Conservation (phyloP, 2,329 filamentous ascomycete genomes). For the Huntiella savannae region DNA sequence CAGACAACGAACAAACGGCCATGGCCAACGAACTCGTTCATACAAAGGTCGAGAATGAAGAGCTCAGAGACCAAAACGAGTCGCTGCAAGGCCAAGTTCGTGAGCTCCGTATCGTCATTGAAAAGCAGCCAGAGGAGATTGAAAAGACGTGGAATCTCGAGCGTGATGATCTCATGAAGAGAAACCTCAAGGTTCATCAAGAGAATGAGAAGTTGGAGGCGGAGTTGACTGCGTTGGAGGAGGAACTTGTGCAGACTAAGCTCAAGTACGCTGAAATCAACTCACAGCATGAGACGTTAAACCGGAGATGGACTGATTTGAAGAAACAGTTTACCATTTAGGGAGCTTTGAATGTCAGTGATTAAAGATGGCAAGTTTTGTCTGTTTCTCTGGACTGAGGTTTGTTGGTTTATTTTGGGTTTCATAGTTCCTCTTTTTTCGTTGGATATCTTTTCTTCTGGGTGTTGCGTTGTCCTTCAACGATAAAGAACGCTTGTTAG, state of each 20-base stretch:
- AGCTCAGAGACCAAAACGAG: conserved; percentile 77
- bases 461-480: not conserved
- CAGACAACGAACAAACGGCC: conserved; percentile 76
- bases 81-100: conserved; percentile 66
- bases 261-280: conserved; percentile 84
- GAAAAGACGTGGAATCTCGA: conserved; percentile 66
- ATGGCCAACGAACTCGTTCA: conserved; percentile 82
- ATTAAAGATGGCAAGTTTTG: not conserved
- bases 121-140: conserved; percentile 75
- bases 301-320: conserved; percentile 60
- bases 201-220: conserved; percentile 80
- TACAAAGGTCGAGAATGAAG: conserved; percentile 84
- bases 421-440: conserved; percentile 2
- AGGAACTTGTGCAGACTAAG: conserved; percentile 80
- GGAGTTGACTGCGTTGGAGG: conserved; percentile 78
- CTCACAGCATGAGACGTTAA: conserved; percentile 49
- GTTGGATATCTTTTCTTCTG: not conserved
- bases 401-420: not conserved
- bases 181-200: conserved; percentile 83
- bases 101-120: conserved; percentile 70
- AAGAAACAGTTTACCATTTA: conserved; percentile 33
- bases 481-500: not conserved
- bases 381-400: conserved; percentile 1
- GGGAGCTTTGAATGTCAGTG: not conserved
- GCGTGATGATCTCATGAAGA: conserved; percentile 79